Percentiles rank a stretch among this genome's conserved stretches.
phyloP scores from a whole-genome alignment of 2,329 filamentous ascomycete species.

The Corynespora cassiicola region DNA sequence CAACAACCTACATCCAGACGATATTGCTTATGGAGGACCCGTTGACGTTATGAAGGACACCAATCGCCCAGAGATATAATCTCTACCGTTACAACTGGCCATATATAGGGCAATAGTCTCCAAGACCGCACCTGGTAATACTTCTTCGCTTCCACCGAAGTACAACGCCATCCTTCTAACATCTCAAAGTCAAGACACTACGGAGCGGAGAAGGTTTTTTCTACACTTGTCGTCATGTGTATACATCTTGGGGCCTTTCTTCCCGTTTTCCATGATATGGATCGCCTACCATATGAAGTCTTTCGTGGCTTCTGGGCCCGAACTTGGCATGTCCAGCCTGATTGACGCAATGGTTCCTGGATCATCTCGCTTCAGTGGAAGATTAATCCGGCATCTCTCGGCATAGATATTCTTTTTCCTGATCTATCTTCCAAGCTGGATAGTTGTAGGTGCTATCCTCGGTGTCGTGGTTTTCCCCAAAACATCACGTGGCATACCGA shows the following conservation, averaged over 20 bases:
- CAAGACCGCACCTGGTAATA: constrained; percentile 36
- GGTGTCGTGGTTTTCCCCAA: constrained; percentile 24
- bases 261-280: constrained; percentile 24
- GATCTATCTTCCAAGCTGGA: constrained; percentile 38
- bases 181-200: too few species aligned
- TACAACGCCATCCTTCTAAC: constrained; percentile 23
- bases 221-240: constrained; percentile 19
- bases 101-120: constrained; percentile 47
- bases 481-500: constrained; percentile 17
- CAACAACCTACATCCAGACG: constrained; percentile 27
- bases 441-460: constrained; percentile 26
- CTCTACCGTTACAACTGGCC: constrained; percentile 28
- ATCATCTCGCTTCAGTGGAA: too few species aligned
- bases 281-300: constrained; percentile 33
- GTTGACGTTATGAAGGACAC: constrained; percentile 20
- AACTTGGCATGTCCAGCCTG: constrained; percentile 31
- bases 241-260: constrained; percentile 28
- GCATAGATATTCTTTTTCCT: too few species aligned
- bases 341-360: constrained; percentile 36
- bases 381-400: too few species aligned
- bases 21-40: constrained; percentile 1
- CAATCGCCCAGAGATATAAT: constrained; percentile 20
- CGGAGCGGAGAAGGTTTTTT: constrained; percentile 18
- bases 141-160: constrained; percentile 9
- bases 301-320: constrained; percentile 29